Evolutionary conservation across 768 basidiomycete species (phyloP), one percentile per base, ranked within the genome.

Genomic region (Tylopilus subfusipes): DNA sequence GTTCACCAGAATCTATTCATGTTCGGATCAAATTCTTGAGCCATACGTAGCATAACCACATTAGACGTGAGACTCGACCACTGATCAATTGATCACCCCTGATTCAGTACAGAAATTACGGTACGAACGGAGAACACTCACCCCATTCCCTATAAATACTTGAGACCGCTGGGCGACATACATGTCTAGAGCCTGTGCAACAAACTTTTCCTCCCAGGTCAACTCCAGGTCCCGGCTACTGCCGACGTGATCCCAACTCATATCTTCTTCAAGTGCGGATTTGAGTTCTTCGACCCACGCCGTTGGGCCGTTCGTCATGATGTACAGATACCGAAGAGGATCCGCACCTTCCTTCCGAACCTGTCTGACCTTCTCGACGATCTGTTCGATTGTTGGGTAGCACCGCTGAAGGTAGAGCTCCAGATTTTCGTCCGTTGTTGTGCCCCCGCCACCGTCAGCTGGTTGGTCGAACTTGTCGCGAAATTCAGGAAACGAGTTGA

Each of bases 81-180:
- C 74, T 75, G 52, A 27, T 49, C 33, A 19, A 76, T 75, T 74
- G 52, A 30, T 51, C 30, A 19, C n/a, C 9, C 29, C 6, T 9
- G 29, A 39, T 42, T 68, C 22, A 60, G 55, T 33, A 36, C 21
- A 9, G 12, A 30, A 27, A 29, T 42, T 6, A 12, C 11, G 12
- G 9, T 29, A 4, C 0, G 2, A 34, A 49, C 21, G n/a, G 5
- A 31, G 8, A 19, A 7, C 13, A 58, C 79, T 59, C 40, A 80
- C 79, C 60, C 82, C 82, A 48, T 82, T 82, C 1, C 81, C 82
- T 33, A 83, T 67, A 52, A 83, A 77, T 19, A 76, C 72, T 53
- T 80, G 75, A 12, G 81, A 78, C 44, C 71, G 66, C 51, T 74
- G 66, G 21, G 75, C 79, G 31, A 82, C 68, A 46, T 73, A 71